Conservation (phyloP, 2,329 filamentous ascomycete genomes). For the Scleromitrula shiraiana region DNA sequence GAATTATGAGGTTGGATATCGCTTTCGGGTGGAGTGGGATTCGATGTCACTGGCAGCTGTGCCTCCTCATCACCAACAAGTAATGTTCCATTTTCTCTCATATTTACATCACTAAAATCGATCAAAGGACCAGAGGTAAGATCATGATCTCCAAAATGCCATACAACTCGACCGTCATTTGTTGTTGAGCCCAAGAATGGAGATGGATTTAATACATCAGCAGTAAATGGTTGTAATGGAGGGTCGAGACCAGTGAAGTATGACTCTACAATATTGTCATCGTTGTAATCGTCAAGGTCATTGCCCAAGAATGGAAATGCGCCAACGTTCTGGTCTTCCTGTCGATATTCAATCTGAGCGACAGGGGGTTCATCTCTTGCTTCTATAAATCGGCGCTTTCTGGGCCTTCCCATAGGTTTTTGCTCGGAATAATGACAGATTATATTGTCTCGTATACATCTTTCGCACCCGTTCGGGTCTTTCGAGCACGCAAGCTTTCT, state of each 20-base stretch:
- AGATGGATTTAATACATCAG: not conserved
- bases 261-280: slow-evolving; percentile 13
- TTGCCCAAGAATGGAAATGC: slow-evolving; percentile 11
- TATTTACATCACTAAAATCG: slow-evolving; percentile 17
- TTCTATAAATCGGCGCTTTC: slow-evolving; percentile 42
- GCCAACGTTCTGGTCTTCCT: slow-evolving; percentile 10
- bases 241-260: slow-evolving; percentile 8
- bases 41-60: slow-evolving; percentile 7
- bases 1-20: slow-evolving; percentile 8
- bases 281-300: slow-evolving; percentile 11
- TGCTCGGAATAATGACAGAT: slow-evolving; percentile 54
- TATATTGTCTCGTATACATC: slow-evolving; percentile 50
- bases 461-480: slow-evolving; percentile 49
- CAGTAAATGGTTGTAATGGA: not conserved
- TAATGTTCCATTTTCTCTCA: slow-evolving; percentile 3
- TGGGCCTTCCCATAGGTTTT: slow-evolving; percentile 58
- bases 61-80: slow-evolving; percentile 1
- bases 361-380: slow-evolving; percentile 11
- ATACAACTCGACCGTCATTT: slow-evolving; percentile 12
- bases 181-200: not conserved
- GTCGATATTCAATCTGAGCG: slow-evolving; percentile 2
- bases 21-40: slow-evolving; percentile 13
- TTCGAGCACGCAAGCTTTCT: slow-evolving; percentile 60
- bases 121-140: slow-evolving; percentile 14
- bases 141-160: slow-evolving; percentile 19